Conservation (phyloP, 2,329 filamentous ascomycete species). For the Rasamsonia emersonii region DNA sequence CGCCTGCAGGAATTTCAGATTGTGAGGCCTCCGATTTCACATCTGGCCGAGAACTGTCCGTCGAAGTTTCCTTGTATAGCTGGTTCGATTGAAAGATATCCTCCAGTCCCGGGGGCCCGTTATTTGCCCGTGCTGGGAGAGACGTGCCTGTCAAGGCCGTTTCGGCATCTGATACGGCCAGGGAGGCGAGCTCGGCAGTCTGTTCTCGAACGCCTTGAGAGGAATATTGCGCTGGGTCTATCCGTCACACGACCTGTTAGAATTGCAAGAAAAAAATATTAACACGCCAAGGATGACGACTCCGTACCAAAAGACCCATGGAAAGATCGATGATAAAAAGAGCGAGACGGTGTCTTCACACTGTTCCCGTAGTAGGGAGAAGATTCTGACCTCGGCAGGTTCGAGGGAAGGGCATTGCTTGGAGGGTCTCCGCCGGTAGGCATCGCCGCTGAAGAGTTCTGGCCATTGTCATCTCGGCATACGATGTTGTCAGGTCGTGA, state of each 20-base stretch:
- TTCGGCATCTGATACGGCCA: constrained; percentile 57
- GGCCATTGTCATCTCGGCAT: too few relatives aligned
- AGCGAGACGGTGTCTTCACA: constrained; percentile 34
- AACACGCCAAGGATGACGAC: neutral
- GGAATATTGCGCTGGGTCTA: constrained; percentile 66
- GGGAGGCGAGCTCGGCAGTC: constrained; percentile 77
- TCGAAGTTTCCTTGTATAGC: constrained; percentile 12
- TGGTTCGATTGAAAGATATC: constrained; percentile 20
- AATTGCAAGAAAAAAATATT: neutral
- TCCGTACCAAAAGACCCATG: constrained; percentile 32
- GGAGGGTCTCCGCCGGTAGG: too few relatives aligned
- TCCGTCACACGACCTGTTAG: too few relatives aligned
- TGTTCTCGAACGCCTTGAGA: constrained; percentile 71
- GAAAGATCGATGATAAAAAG: constrained; percentile 39
- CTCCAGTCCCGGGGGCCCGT: constrained; percentile 20
- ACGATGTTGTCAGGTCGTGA: too few relatives aligned
- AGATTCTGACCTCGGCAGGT: constrained; percentile 19
- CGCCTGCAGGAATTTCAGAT: constrained; percentile 41
- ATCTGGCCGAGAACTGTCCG: constrained; percentile 30
- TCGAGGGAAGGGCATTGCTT: neutral
- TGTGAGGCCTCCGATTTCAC: constrained; percentile 57
- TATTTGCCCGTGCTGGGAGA: constrained; percentile 16
- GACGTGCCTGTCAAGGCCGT: constrained; percentile 18
- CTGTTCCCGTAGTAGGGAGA: constrained; percentile 23
- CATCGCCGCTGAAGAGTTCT: too few relatives aligned